These are phyloP conservation scores for Bondarzewia mesenterica DNA, from an alignment of 1,284 basidiomycete species.

Conservation along the genomic window DNA sequence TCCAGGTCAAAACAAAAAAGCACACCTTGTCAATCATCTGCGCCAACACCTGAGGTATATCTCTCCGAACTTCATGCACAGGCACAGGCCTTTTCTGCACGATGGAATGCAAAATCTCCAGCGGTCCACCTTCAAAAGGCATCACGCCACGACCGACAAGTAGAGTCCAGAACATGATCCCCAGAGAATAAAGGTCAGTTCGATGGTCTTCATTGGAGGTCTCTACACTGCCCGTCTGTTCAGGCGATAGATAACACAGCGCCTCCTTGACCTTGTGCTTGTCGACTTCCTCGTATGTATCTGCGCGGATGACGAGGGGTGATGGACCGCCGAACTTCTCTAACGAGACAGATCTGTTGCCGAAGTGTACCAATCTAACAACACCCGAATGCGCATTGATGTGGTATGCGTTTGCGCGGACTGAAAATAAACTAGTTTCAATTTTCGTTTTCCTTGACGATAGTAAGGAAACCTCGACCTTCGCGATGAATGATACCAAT, in stretches of 20 bases:
- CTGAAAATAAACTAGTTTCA: conserved; percentile 21
- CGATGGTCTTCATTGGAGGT: conserved; percentile 61
- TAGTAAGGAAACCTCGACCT: conserved; percentile 28
- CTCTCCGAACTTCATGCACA: conserved; percentile 64
- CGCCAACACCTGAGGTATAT: conserved; percentile 63
- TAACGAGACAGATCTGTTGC: conserved; percentile 66
- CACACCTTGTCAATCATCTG: conserved; percentile 58
- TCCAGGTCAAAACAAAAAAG: neutral
- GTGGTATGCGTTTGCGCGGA: conserved; percentile 69
- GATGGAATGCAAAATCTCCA: conserved; percentile 60
- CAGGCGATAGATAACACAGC: conserved; percentile 63
- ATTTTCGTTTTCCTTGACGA: neutral
- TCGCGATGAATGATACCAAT: conserved; percentile 56
- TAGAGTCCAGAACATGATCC: conserved; percentile 63
- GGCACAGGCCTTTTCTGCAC: conserved; percentile 65
- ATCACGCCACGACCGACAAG: conserved; percentile 60
- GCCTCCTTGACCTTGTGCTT: conserved; percentile 67
- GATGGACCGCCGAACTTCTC: conserved; percentile 65
- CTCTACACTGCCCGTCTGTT: conserved; percentile 65
- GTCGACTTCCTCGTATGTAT: conserved; percentile 48
- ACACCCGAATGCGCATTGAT: conserved; percentile 58
- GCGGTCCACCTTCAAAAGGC: conserved; percentile 63
- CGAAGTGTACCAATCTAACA: conserved; percentile 64
- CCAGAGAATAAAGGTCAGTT: conserved; percentile 64
- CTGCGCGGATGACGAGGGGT: conserved; percentile 48